A percentile compares a stretch with the other conserved stretches of the same genome.
Conservation (phyloP, 371 early-diverging fungal species). For the Rhizopus arrhizus region DNA sequence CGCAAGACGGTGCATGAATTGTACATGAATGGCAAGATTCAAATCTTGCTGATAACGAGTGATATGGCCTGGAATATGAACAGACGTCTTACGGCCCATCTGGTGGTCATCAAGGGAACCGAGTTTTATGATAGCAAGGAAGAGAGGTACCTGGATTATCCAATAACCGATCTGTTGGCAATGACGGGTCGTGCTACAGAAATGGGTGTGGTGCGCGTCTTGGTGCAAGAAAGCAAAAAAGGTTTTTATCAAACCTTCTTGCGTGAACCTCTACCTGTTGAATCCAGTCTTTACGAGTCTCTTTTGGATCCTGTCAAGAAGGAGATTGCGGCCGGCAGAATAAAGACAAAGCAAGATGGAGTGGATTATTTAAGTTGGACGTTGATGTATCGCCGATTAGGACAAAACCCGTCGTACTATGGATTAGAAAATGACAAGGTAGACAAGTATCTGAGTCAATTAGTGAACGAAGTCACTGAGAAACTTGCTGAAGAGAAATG, state of each 20-base stretch:
- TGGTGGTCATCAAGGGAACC: slow-evolving; percentile 98
- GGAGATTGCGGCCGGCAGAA: slow-evolving; percentile 85
- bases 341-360: slow-evolving; percentile 88
- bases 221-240: slow-evolving; percentile 90
- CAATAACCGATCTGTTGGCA: slow-evolving; percentile 94
- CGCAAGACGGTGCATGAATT: slow-evolving; percentile 91
- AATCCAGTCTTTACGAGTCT: slow-evolving; percentile 76
- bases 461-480: slow-evolving; percentile 71
- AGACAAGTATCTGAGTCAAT: slow-evolving; percentile 71
- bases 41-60: slow-evolving; percentile 94
- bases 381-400: slow-evolving; percentile 87
- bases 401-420: slow-evolving; percentile 94
- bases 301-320: slow-evolving; percentile 84
- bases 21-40: slow-evolving; percentile 91
- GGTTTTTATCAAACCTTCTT: slow-evolving; percentile 96
- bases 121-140: slow-evolving; percentile 93
- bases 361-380: slow-evolving; percentile 95
- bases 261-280: slow-evolving; percentile 91
- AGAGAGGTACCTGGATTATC: slow-evolving; percentile 90
- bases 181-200: slow-evolving; percentile 99
- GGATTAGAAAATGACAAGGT: slow-evolving; percentile 80
- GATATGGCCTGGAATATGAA: slow-evolving; percentile 99
- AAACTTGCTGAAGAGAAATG: slow-evolving; percentile 76
- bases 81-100: slow-evolving; percentile 87
- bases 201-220: slow-evolving; percentile 83